Base-by-base conservation (phyloP, 73 alveolate genomes). In the Symbiodinium natans region DNA sequence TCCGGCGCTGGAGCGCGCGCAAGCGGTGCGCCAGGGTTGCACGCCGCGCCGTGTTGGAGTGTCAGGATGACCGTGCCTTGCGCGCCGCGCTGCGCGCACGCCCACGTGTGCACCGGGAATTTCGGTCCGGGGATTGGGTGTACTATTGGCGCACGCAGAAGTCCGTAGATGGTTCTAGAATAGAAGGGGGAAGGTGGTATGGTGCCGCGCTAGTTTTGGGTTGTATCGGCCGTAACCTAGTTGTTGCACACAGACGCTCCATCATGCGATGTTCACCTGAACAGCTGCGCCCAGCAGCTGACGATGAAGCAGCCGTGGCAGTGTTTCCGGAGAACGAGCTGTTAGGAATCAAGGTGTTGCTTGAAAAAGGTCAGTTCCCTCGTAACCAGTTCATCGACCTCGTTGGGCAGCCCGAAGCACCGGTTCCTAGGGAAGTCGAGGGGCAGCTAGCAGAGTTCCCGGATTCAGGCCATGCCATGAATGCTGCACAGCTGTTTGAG, bases 71-170 rank as follows among this genome's bases (percentile, higher is more conserved):
- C 46, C 39, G 31, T 2, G 41, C 63, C 2, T 41, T 86, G 41
- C 83, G 83, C 21, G 73, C 83, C 0, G 93, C 93, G 10, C 56
- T 86, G 10, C 36, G 38, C 1, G 83, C 83, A 2, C 23, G 93
- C 11, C 93, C 93, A 5, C 82, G 93, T 1, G 93, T 46, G 5
- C 83, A 86, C 33, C 68, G 93, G 8, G 93, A 54, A 10, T 86
- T 86, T 36, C 83, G 36, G 17, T 46, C 93, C 39, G 93, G 93
- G 0, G 93, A 86, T 21, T 86, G 34, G 40, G 83, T 86, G 1
- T 43, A 41, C 29, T 86, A 86, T 41, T 86, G 93, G 93, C 40
- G 93, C 27, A 27, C 83, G 3, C 93, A 86, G 83, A 86, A 86
- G 63, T 54, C 68, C 29, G 41, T 34, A 36, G 36, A 43, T 7